Percentiles rank a stretch among this genome's conserved stretches.
Evolutionary conservation across 2,329 filamentous ascomycete species (phyloP).

Genomic region (Paradendryphiella salina): DNA sequence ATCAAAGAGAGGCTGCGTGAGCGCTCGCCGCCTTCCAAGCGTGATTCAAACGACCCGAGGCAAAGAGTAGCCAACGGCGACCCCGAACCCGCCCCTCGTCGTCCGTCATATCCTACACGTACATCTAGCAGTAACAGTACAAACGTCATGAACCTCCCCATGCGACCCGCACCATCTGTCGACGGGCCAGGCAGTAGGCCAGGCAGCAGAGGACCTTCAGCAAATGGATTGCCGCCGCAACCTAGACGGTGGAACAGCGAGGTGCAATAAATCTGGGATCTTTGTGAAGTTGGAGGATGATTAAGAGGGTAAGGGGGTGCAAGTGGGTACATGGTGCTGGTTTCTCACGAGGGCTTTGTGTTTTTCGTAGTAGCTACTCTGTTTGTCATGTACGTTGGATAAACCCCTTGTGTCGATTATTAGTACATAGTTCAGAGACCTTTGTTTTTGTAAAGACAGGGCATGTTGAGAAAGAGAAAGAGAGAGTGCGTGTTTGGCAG

Average conservation of each 20-base stretch:
- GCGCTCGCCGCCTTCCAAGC: conserved; percentile 34
- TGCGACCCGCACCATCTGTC: conserved; percentile 49
- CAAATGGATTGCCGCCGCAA: conserved; percentile 9
- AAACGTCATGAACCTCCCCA: conserved; percentile 51
- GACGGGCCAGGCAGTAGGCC: conserved; percentile 34
- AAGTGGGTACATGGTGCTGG: neutral
- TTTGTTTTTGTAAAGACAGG: too few relatives aligned
- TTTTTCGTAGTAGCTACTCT: neutral
- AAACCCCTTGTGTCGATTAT: neutral
- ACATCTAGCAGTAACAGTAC: conserved; percentile 49
- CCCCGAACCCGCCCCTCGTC: conserved; percentile 33
- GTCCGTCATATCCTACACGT: conserved; percentile 49
- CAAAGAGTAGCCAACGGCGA: conserved; percentile 34
- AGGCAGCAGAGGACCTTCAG: conserved; percentile 25
- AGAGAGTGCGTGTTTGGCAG: too few relatives aligned
- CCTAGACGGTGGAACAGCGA: conserved; percentile 43
- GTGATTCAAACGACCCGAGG: conserved; percentile 29
- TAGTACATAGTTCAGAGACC: too few relatives aligned
- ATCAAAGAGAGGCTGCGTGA: conserved; percentile 47
- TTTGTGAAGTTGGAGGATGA: neutral
- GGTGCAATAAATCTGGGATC: conserved; percentile 24
- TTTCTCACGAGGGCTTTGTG: neutral
- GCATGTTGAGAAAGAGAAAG: too few relatives aligned
- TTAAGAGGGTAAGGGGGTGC: neutral
- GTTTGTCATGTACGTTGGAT: neutral